phyloP scores from a whole-genome alignment of 164 flowering plant genomes.

The Annona squamosa region DNA sequence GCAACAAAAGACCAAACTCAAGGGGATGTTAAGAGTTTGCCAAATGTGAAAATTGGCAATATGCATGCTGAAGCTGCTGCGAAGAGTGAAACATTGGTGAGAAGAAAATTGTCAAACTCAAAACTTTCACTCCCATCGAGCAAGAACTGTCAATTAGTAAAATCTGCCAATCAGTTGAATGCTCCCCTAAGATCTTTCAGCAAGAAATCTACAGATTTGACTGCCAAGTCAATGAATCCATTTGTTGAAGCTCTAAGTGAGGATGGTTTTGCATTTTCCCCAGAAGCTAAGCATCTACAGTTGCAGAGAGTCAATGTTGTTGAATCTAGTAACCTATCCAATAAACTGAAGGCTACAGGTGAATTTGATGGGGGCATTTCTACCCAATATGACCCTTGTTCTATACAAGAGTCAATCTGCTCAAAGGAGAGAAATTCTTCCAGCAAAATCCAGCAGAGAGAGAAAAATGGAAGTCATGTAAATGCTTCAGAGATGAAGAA shows the following conservation, averaged over 20 bases:
- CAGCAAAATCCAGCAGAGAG: conserved; percentile 30
- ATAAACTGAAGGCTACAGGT: conserved; percentile 33
- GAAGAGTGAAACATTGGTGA: conserved; percentile 29
- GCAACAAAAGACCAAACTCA: conserved; percentile 30
- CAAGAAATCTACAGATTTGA: conserved; percentile 46
- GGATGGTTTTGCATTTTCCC: conserved; percentile 24
- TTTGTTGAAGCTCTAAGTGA: conserved; percentile 30
- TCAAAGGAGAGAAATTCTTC: conserved; percentile 25
- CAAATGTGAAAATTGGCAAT: conserved; percentile 35
- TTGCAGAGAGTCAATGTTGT: conserved; percentile 31
- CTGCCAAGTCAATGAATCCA: conserved; percentile 23
- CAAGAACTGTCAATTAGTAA: conserved; percentile 33
- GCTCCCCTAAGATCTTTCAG: conserved; percentile 25
- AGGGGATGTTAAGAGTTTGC: conserved; percentile 31
- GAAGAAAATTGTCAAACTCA: conserved; percentile 27
- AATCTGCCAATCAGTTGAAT: conserved; percentile 22
- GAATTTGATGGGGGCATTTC: conserved; percentile 36
- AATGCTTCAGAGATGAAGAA: conserved; percentile 34
- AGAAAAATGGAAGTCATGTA: conserved; percentile 37
- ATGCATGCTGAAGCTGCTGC: conserved; percentile 35
- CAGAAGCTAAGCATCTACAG: conserved; percentile 37
- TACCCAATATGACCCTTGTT: conserved; percentile 26
- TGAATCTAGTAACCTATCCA: conserved; percentile 28
- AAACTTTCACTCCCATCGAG: conserved; percentile 19
- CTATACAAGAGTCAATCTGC: conserved; percentile 26